Conservation (phyloP, 768 basidiomycete species). For the Tulasnella sp. region DNA sequence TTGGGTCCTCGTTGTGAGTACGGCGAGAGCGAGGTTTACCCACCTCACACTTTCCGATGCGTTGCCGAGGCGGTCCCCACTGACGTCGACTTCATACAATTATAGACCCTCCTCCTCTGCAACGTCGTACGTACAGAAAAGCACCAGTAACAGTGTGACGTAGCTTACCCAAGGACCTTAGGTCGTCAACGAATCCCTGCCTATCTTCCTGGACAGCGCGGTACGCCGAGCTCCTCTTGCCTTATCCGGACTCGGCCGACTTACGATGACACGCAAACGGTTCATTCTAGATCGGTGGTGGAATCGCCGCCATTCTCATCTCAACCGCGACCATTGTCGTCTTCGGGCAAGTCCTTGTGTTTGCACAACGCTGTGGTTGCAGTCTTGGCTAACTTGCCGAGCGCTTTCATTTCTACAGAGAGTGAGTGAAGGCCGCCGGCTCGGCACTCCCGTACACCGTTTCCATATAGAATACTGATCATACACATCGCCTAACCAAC, state of each 20-base stretch:
- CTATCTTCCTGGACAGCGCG: constrained; percentile 31
- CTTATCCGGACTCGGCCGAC: not conserved
- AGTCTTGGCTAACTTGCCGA: constrained; percentile 14
- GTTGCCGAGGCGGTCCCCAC: not conserved
- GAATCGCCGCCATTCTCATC: constrained; percentile 32
- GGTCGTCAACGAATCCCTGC: constrained; percentile 32
- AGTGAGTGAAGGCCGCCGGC: constrained; percentile 36
- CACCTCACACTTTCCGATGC: not conserved
- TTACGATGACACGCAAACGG: not conserved
- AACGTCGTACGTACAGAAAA: constrained; percentile 55
- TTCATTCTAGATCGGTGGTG: constrained; percentile 31
- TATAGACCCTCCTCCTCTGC: constrained; percentile 74
- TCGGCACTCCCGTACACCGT: not conserved
- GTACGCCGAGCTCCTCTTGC: constrained; percentile 8
- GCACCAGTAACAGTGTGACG: not conserved
- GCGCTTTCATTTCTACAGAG: constrained; percentile 40
- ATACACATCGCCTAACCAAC: constrained; percentile 31
- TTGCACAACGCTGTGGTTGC: not conserved
- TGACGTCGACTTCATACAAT: not conserved
- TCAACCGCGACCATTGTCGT: constrained; percentile 52
- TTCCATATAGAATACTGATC: constrained; percentile 28
- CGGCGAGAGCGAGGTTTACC: not conserved
- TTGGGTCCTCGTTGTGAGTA: constrained; percentile 86
- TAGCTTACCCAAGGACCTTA: not conserved
- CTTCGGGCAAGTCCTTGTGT: constrained; percentile 59